phyloP scores from a whole-genome alignment of 306 rosid species.

The Gastrolobium villosum region DNA sequence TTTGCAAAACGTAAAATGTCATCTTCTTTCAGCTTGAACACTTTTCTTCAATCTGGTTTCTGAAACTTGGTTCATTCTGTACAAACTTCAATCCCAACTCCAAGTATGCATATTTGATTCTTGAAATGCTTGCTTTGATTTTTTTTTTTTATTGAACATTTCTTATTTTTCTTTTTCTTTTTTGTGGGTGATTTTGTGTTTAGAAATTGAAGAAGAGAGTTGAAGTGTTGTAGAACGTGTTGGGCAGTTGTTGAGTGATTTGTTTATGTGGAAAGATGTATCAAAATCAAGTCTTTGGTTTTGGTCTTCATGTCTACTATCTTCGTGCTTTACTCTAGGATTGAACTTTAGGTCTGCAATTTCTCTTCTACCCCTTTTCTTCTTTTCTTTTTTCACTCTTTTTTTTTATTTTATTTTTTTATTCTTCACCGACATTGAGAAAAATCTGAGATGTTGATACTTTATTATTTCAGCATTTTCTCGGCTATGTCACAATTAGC shows the following conservation, averaged over 20 bases:
- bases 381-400: not conserved
- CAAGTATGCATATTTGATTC: conserved; percentile 59
- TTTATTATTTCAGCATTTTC: too few species aligned
- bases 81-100: conserved; percentile 55
- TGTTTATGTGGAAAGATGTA: conserved; percentile 77
- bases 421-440: not conserved
- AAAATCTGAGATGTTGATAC: conserved; percentile 43
- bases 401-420: not conserved
- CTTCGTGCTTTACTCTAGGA: conserved; percentile 71
- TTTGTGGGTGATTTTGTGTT: conserved; percentile 14
- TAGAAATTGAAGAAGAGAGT: conserved; percentile 60
- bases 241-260: conserved; percentile 57
- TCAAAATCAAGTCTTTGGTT: conserved; percentile 79
- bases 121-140: not conserved
- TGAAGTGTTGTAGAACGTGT: conserved; percentile 58
- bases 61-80: too few species aligned
- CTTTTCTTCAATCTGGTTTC: conserved; percentile 55
- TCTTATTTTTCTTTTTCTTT: not conserved
- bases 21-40: conserved; percentile 61
- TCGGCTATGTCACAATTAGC: conserved; percentile 61
- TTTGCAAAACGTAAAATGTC: conserved; percentile 66
- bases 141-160: too few species aligned
- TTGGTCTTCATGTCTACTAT: conserved; percentile 64
- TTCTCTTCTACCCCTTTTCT: not conserved
- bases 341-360: conserved; percentile 58